These are phyloP conservation scores for Dothideomycetidae sp. DNA, from an alignment of 2,329 filamentous ascomycete genomes.

Conservation along the genomic window DNA sequence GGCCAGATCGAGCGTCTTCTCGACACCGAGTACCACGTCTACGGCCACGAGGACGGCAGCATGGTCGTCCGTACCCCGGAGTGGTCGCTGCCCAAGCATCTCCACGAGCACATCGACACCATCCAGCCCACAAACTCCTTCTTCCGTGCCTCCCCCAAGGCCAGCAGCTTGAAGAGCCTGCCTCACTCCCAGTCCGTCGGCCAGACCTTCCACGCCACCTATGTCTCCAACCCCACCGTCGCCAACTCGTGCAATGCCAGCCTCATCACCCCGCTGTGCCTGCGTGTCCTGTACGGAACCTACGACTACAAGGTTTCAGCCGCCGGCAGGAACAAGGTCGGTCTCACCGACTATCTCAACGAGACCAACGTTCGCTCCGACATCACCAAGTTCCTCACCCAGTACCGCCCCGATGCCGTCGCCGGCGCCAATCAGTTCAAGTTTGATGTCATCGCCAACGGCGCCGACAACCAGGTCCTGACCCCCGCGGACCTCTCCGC, in stretches of 20 bases:
- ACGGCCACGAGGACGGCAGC: constrained; percentile 37
- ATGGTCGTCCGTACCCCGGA: constrained; percentile 38
- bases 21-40: constrained; percentile 38
- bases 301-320: constrained; percentile 37
- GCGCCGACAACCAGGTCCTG: constrained; percentile 10
- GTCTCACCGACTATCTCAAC: constrained; percentile 34
- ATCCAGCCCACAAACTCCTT: constrained; percentile 49
- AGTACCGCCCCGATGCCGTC: constrained; percentile 38
- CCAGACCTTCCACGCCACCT: background rate
- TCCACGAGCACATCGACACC: constrained; percentile 44
- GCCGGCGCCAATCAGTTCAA: constrained; percentile 39
- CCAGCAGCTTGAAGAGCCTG: background rate
- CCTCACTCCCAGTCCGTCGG: background rate
- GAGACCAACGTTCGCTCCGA: constrained; percentile 40
- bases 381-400: constrained; percentile 40
- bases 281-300: constrained; percentile 40
- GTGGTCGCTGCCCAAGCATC: constrained; percentile 44
- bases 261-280: constrained; percentile 39
- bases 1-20: constrained; percentile 39
- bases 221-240: constrained; percentile 16
- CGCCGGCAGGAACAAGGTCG: constrained; percentile 29
- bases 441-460: constrained; percentile 19
- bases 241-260: constrained; percentile 35
- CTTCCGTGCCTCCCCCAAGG: constrained; percentile 27
- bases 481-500: constrained; percentile 18